phyloP scores from a whole-genome alignment of 2,329 filamentous ascomycete genomes.

The Aspergillus flavus region DNA sequence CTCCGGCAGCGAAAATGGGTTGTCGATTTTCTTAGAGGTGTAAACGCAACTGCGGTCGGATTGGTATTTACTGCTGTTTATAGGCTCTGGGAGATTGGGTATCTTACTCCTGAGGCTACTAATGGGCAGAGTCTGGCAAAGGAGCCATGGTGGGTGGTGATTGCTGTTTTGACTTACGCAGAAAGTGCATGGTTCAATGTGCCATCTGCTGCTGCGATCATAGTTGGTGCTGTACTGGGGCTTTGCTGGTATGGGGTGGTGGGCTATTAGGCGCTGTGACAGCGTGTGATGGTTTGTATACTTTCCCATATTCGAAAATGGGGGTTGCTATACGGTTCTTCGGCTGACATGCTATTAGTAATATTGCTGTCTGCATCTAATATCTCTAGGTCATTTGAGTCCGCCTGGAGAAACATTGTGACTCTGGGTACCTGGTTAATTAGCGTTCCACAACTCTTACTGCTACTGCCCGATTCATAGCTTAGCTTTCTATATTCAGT shows the following conservation, averaged over 20 bases:
- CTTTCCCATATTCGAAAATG: too few species aligned
- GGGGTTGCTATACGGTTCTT: too few species aligned
- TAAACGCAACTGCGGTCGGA: slow-evolving; percentile 64
- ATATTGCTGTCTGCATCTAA: too few species aligned
- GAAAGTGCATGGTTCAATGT: slow-evolving; percentile 53
- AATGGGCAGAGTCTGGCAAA: slow-evolving; percentile 56
- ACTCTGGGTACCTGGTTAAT: background rate
- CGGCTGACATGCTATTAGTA: too few species aligned
- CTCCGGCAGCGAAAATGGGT: slow-evolving; percentile 52
- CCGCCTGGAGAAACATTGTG: background rate
- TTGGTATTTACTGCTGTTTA: slow-evolving; percentile 68
- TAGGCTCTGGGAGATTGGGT: slow-evolving; percentile 64
- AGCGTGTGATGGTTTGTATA: too few species aligned
- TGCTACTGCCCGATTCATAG: too few species aligned
- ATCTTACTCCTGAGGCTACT: slow-evolving; percentile 53
- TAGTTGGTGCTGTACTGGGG: slow-evolving; percentile 52
- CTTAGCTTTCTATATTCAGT: too few species aligned
- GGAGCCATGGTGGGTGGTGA: slow-evolving; percentile 67
- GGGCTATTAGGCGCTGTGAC: background rate
- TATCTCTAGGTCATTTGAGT: background rate
- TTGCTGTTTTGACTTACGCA: slow-evolving; percentile 55
- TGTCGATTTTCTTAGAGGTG: slow-evolving; percentile 54
- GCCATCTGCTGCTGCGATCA: slow-evolving; percentile 47
- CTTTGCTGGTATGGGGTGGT: slow-evolving; percentile 53
- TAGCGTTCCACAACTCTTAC: too few species aligned